Evolutionary conservation across 345 rosid species (phyloP).

Genomic region (Populus ilicifolia): DNA sequence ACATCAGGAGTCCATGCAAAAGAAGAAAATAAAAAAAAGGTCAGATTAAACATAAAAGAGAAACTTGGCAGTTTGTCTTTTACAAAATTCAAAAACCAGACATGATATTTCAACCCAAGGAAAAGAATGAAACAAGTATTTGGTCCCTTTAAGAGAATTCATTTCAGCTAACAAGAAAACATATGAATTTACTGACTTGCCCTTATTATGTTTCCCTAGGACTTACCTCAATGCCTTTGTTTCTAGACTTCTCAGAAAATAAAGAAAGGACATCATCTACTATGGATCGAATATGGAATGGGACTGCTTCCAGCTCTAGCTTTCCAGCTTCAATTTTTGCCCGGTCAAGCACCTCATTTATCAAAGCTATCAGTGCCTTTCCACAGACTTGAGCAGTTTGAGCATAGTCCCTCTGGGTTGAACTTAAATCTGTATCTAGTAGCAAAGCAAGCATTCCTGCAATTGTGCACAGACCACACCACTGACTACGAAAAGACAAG

Average conservation of each 20-base stretch:
- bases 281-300: slow-evolving; percentile 72
- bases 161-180: slow-evolving; percentile 1
- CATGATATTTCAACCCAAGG: not conserved
- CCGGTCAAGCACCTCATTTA: slow-evolving; percentile 96
- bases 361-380: slow-evolving; percentile 83
- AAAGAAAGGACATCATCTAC: slow-evolving; percentile 94
- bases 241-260: slow-evolving; percentile 88
- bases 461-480: slow-evolving; percentile 6
- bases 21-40: not conserved
- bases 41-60: slow-evolving; percentile 14
- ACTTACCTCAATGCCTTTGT: slow-evolving; percentile 85
- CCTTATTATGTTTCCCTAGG: not conserved
- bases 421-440: slow-evolving; percentile 80
- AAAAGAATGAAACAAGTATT: not conserved
- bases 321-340: slow-evolving; percentile 97
- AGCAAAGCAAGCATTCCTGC: slow-evolving; percentile 96
- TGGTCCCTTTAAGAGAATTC: not conserved
- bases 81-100: not conserved
- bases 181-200: not conserved
- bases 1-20: slow-evolving; percentile 6
- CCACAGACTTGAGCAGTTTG: slow-evolving; percentile 96
- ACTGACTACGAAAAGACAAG: not conserved
- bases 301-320: slow-evolving; percentile 81
- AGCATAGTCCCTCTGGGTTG: slow-evolving; percentile 88
- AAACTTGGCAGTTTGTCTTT: not conserved